Conservation (phyloP, 208 protist genomes). For the Jaenimonas drosophilae region DNA sequence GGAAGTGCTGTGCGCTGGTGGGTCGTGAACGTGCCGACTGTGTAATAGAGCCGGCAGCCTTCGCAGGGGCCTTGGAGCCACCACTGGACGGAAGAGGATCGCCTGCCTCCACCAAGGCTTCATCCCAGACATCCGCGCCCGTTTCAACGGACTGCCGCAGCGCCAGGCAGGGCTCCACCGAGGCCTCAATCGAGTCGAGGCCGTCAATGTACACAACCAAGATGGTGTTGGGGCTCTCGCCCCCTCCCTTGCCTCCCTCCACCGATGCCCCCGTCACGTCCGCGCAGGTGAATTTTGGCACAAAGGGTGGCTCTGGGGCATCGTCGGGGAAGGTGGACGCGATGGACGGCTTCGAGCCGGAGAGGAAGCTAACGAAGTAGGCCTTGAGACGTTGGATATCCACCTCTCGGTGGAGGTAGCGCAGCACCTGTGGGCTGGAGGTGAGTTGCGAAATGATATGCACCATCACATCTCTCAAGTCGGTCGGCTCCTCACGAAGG, state of each 20-base stretch:
- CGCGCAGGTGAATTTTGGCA: neutral
- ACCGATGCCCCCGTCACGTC: neutral
- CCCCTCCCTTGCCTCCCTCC: neutral
- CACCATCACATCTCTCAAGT: conserved; percentile 50
- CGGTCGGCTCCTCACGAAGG: conserved; percentile 47
- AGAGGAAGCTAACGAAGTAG: conserved; percentile 38
- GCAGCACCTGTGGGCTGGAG: conserved; percentile 35
- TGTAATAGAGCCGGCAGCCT: no score
- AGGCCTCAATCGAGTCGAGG: conserved; percentile 25
- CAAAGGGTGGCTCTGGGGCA: neutral
- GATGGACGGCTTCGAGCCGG: conserved; percentile 3
- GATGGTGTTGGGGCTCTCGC: conserved; percentile 7
- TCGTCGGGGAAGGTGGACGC: neutral
- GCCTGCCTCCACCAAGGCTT: neutral
- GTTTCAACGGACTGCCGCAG: conserved; percentile 20
- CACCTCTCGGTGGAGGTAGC: conserved; percentile 44
- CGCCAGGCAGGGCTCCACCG: conserved; percentile 37
- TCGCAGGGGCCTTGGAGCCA: no score
- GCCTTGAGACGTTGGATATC: conserved; percentile 38
- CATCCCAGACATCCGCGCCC: conserved; percentile 13
- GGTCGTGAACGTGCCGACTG: no score
- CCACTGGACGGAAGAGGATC: neutral
- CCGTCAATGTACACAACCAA: conserved; percentile 57
- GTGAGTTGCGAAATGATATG: conserved; percentile 55
- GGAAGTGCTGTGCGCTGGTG: neutral